Conservation (phyloP, 2,329 filamentous ascomycete species). For the Aspergillus pseudotamarii region DNA sequence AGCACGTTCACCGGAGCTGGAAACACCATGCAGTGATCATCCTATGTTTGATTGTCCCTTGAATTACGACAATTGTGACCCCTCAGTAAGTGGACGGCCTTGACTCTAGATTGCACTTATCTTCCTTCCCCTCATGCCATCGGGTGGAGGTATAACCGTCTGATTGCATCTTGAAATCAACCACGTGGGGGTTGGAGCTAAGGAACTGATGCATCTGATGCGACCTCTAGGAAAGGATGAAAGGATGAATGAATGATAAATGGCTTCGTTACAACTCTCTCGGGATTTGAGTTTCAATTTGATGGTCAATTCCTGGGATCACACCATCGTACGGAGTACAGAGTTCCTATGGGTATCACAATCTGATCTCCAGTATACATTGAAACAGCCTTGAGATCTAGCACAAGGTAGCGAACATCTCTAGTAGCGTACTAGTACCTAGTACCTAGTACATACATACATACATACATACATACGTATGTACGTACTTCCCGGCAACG, state of each 20-base stretch:
- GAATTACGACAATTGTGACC: background rate
- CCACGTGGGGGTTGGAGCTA: constrained; percentile 3
- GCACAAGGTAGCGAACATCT: background rate
- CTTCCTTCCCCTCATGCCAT: background rate
- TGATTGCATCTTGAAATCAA: background rate
- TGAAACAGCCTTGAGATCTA: background rate
- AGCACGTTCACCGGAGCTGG: constrained; percentile 1
- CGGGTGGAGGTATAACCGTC: background rate
- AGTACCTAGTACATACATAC: background rate
- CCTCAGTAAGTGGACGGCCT: background rate
- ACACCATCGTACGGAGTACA: constrained; percentile 1
- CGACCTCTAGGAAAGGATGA: background rate
- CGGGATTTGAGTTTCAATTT: background rate
- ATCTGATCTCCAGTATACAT: background rate
- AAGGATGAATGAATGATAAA: background rate
- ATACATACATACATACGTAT: background rate
- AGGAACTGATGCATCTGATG: background rate
- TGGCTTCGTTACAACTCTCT: background rate
- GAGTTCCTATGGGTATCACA: background rate
- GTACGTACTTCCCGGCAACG: background rate
- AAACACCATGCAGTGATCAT: constrained; percentile 1
- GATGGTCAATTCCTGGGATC: background rate
- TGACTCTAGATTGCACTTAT: background rate
- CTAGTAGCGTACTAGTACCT: background rate
- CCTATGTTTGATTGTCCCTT: background rate